Conservation (phyloP, 495 filamentous ascomycete genomes). For the Penicillium lividum region DNA sequence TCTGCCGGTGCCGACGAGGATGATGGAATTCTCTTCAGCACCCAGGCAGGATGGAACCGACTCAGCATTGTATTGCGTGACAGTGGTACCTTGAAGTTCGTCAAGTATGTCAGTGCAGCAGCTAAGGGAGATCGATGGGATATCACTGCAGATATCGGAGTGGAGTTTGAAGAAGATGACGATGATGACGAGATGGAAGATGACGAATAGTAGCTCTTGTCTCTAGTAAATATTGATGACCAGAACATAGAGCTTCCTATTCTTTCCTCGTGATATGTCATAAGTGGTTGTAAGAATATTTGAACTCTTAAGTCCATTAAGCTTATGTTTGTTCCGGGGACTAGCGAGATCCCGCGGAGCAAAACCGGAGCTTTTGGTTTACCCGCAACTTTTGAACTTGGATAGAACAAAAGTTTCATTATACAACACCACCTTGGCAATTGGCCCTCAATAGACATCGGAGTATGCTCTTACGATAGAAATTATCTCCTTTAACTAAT, state of each 20-base stretch:
- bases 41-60: slow-evolving; percentile 85
- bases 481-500: background rate
- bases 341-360: too few relatives aligned
- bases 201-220: slow-evolving; percentile 2
- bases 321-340: too few relatives aligned
- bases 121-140: slow-evolving; percentile 95
- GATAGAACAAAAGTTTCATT: too few relatives aligned
- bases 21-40: slow-evolving; percentile 88
- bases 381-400: too few relatives aligned
- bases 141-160: slow-evolving; percentile 63
- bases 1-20: slow-evolving; percentile 73
- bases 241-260: background rate
- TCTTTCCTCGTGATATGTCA: too few relatives aligned
- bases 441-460: too few relatives aligned
- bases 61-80: slow-evolving; percentile 88
- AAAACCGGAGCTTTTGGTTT: too few relatives aligned
- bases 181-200: slow-evolving; percentile 33
- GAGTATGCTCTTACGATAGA: too few relatives aligned
- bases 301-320: too few relatives aligned
- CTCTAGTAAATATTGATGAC: background rate
- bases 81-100: slow-evolving; percentile 81
- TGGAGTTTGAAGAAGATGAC: slow-evolving; percentile 46
- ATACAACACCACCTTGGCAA: too few relatives aligned
- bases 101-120: slow-evolving; percentile 86
- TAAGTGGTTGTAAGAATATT: too few relatives aligned